phyloP scores from a whole-genome alignment of 257 asterid species.

The Capsicum pubescens region DNA sequence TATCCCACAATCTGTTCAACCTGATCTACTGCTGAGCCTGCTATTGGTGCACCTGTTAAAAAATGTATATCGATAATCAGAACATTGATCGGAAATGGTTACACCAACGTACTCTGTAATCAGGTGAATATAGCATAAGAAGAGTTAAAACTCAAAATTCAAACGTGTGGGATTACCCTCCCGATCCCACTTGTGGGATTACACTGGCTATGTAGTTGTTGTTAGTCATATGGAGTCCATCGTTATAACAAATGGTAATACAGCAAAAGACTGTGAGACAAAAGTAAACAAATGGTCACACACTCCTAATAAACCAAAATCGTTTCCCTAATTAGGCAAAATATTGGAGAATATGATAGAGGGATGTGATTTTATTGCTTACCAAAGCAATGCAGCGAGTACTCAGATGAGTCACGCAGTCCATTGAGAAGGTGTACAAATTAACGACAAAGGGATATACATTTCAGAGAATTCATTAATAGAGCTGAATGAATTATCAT shows the following conservation, averaged over 20 bases:
- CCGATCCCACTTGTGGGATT: no score
- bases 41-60: slow-evolving; percentile 60
- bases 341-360: not conserved
- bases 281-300: no score
- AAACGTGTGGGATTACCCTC: no score
- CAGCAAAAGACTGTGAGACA: no score
- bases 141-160: no score
- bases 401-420: not conserved
- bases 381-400: not conserved
- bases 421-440: not conserved
- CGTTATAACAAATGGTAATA: no score
- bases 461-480: not conserved
- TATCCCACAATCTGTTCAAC: slow-evolving; percentile 55
- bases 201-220: no score
- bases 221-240: no score
- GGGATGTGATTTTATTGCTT: not conserved
- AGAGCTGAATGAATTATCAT: not conserved
- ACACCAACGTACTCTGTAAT: no score
- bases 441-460: not conserved
- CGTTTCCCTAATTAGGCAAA: no score
- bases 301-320: no score
- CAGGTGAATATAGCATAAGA: no score
- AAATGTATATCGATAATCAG: not conserved
- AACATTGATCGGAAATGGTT: not conserved
- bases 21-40: slow-evolving; percentile 64